These are phyloP conservation scores for Suhomyces faveliae DNA, from an alignment of 805 yeast species.

Conservation along the genomic window DNA sequence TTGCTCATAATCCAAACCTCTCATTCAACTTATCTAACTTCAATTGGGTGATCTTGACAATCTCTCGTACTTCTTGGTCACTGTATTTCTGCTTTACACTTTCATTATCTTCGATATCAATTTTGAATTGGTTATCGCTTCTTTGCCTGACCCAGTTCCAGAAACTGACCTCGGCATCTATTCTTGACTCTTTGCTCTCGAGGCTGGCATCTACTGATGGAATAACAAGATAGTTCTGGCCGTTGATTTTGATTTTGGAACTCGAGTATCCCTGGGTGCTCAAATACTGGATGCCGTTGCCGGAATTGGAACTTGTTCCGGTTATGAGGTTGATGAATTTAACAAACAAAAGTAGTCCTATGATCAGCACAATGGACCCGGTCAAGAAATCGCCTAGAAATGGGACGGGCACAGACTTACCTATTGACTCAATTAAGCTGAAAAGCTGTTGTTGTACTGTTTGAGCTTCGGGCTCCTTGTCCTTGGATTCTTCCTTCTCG, in stretches of 20 bases:
- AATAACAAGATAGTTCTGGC: conserved; percentile 36
- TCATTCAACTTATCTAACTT: conserved; percentile 36
- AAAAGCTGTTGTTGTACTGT: conserved; percentile 16
- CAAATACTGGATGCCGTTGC: background rate
- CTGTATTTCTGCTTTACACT: conserved; percentile 17
- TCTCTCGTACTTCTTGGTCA: conserved; percentile 47
- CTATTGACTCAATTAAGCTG: conserved; percentile 23
- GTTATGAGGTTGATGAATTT: conserved; percentile 17
- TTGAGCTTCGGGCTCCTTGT: conserved; percentile 4
- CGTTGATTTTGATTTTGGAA: conserved; percentile 26
- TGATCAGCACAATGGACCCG: conserved; percentile 20
- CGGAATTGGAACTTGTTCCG: conserved; percentile 7
- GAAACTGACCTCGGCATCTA: conserved; percentile 54
- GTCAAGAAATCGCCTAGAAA: conserved; percentile 19
- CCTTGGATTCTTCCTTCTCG: conserved; percentile 2
- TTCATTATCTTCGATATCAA: conserved; percentile 10
- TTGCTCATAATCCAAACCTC: conserved; percentile 2
- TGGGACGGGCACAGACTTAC: conserved; percentile 28
- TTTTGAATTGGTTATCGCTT: conserved; percentile 20
- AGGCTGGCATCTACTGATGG: conserved; percentile 41
- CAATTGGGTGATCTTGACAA: conserved; percentile 43
- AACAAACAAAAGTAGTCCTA: conserved; percentile 15
- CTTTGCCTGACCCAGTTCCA: conserved; percentile 69
- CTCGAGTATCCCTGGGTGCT: conserved; percentile 3
- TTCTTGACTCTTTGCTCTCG: conserved; percentile 21